A percentile compares a stretch with the other conserved stretches of the same genome.
These are phyloP conservation scores for Backusella psychrophila DNA, from an alignment of 192 early-diverging fungal species.

Conservation along the genomic window DNA sequence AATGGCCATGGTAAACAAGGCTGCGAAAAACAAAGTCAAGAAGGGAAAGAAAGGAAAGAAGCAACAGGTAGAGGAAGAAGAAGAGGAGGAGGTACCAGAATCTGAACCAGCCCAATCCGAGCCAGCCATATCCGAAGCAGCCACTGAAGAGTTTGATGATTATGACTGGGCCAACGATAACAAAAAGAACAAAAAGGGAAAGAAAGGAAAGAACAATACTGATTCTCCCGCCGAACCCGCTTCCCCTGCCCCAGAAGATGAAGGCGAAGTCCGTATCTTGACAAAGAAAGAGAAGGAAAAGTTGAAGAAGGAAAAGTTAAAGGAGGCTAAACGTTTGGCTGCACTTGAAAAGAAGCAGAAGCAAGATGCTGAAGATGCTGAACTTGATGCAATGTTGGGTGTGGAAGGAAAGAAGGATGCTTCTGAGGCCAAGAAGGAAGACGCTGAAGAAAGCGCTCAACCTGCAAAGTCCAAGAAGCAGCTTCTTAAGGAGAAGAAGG, in stretches of 20 bases:
- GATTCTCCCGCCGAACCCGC: conserved; percentile 47
- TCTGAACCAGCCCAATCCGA: not conserved
- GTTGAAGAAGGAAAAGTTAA: conserved; percentile 75
- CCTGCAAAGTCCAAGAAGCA: conserved; percentile 42
- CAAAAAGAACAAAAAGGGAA: conserved; percentile 48
- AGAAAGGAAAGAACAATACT: conserved; percentile 43
- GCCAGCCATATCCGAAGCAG: not conserved
- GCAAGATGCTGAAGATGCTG: conserved; percentile 35
- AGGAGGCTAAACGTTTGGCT: conserved; percentile 51
- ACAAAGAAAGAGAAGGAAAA: conserved; percentile 89
- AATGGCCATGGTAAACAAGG: conserved; percentile 46
- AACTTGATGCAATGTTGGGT: conserved; percentile 28
- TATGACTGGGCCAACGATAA: conserved; percentile 58
- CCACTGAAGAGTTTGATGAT: conserved; percentile 62
- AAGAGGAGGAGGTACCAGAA: not conserved
- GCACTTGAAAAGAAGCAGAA: conserved; percentile 48
- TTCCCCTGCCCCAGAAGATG: conserved; percentile 24
- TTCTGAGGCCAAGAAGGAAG: conserved; percentile 18
- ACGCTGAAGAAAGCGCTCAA: conserved; percentile 34
- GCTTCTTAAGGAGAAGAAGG: conserved; percentile 57
- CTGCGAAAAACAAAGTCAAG: conserved; percentile 53
- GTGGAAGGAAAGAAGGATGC: conserved; percentile 34
- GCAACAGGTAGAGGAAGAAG: not conserved
- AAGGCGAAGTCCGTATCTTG: conserved; percentile 57
- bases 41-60: conserved; percentile 35